Evolutionary conservation across 1,139 yeast species (phyloP), one percentile per base, ranked within the genome.

Genomic region (Yamadazyma diospyri): DNA sequence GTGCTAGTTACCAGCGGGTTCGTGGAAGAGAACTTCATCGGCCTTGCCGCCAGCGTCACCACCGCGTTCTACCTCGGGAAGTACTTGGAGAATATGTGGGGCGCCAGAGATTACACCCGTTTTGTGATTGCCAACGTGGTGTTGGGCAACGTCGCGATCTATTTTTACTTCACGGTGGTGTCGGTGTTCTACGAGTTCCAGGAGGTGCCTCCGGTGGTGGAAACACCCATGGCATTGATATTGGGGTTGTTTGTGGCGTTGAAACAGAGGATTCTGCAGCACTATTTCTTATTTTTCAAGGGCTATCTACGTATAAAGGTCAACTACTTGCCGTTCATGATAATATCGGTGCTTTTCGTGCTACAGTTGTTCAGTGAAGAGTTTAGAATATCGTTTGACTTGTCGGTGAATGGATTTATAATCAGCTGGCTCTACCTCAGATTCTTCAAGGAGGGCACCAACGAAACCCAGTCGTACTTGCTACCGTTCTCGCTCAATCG

Each of bases 211-310:
- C 71, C 70, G 2, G 68, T 63, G 11, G 57, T 64, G 6, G 47
- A 57, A 27, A 49, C 65, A 2, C 53, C 63, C n/a, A 58, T 58
- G 61, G 62, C 68, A 38, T 55, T 50, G 29, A 59, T 60, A 21
- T 62, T 67, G 57, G 72, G 69, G 12, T 50, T 68, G 20, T 47
- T 69, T 8, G 66, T 68, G 9, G 72, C 73, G 4, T 55, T 66
- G 5, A 68, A 68, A 38, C 74, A 69, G 45, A 45, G 74, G 24
- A 65, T 69, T 12, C 61, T 70, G 13, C 57, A 60, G 36, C 74
- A 69, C 46, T 68, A 67, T 40, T 47, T 69, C 29, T 46, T 68
- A 17, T 56, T 68, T 30, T 58, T 68, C 41, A 58, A 61, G 36
- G 72, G 72, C 2, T 55, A 53, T 27, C 34, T 69, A 15, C 48